Base-by-base conservation (phyloP, 2,329 filamentous ascomycete genomes). In the Botrytis hyacinthi region DNA sequence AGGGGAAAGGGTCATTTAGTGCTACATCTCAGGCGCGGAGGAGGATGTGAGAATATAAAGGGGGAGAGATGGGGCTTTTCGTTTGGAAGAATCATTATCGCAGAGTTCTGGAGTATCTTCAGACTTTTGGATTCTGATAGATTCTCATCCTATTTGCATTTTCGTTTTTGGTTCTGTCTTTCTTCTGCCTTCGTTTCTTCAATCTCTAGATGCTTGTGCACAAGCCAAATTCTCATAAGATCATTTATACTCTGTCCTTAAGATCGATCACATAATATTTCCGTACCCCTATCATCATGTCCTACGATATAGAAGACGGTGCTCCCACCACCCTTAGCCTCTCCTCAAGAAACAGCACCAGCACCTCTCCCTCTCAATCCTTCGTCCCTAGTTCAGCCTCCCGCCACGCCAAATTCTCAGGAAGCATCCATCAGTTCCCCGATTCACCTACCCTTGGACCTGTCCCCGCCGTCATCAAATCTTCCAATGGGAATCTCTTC, bases 391-490 rank as follows among this genome's bases (percentile, higher is more conserved):
- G 37, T 37, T 7, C n/a, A 8, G n/a, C 26, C 22, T 42, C 60
- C 14, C 60, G 3, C 37, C 35, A 29, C 9, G 16, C 35, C 7
- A 37, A 26, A 12, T 62, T n/a, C 35, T 62, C 60, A n/a, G 42
- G 6, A 8, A 62, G 37, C 26, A 42, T 35, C 14, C 26, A 51
- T 4, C 29, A 48, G 16, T 5, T 12, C 32, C 44, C 32, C 32
- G 20, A 35, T 6, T 35, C 32, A 37, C 63, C 44, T 5, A 6
- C 66, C 18, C 66, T 69, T 3, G 66, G 51, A 1, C 66, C 66
- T 35, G 76, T 78, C 22, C 77, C 76, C 4, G 75, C 77, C 10
- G 77, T 78, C 37, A 78, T 78, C 29, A 78, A 78, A 48, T 77
- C 75, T 18, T 57, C 71, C 4, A 76, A 78, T 44, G 77, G 77